Base-by-base conservation (phyloP, 2,329 filamentous ascomycete genomes). In the Neoarthrinium moseri region DNA sequence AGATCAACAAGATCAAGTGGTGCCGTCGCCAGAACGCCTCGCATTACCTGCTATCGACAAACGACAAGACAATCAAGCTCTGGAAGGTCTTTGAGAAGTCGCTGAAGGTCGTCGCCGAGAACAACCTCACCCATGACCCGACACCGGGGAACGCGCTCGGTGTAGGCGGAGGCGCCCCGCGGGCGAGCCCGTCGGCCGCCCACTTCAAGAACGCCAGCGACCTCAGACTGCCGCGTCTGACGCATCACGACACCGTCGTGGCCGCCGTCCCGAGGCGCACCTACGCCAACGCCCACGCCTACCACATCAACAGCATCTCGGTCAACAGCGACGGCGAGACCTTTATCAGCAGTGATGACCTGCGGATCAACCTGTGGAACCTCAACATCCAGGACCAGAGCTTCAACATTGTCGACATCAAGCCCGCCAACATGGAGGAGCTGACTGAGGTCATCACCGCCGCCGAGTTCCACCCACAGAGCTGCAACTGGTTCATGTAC, bases 1-100 rank as follows among this genome's bases (percentile, higher is more conserved):
- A 99, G 77, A 99, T 99, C 80, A 99, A 99, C 81, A 99, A 99
- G 79, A 99, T 99, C 75, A 99, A 97, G 72, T 99, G 94, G 94
- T 99, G 94, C 70, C 86, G 88, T 65, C 86, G 94, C 71, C 92
- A 97, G 72, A 99, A 99, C 77, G 89, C 92, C 51, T 97, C 94
- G 46, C 94, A 99, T 74, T 99, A 96, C 70, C 83, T 99, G 43
- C 83, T 99, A 47, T 97, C 94, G 34, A 99, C 94, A 59, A 99
- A 99, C 67, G 94, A 99, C 77, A 99, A 99, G 78, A 99, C 94
- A 33, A 99, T 99, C 80, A 99, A 99, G 77, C 78, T 99, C 57
- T 99, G 94, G 94, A 99, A 99, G 70, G 92, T 99, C 41, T 99
- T 97, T 62, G 94, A 99, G 74, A 99, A 99, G 77, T 97, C 92